Evolutionary conservation across 768 basidiomycete genomes (phyloP).

Genomic region (Tulasnella sp.): DNA sequence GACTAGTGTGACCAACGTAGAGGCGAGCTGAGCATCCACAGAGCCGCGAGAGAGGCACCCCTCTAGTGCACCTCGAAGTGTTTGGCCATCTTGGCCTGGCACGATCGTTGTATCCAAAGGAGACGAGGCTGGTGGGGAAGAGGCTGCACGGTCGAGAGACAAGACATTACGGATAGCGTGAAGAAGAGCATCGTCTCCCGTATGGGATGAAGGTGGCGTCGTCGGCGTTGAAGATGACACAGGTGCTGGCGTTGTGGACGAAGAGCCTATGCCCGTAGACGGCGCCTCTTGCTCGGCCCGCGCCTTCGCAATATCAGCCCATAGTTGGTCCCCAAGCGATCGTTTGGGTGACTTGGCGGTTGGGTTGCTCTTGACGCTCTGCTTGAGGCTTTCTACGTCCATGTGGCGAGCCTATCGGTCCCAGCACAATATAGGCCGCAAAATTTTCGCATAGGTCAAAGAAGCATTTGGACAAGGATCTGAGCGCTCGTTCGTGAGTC

Average conservation of each 20-base stretch:
- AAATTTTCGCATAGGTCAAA: too few species aligned
- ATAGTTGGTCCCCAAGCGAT: slow-evolving; percentile 58
- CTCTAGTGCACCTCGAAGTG: slow-evolving; percentile 44
- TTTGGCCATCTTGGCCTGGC: slow-evolving; percentile 37
- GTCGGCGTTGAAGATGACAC: neutral
- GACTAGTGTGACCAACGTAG: neutral
- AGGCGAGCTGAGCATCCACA: neutral
- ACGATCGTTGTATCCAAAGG: slow-evolving; percentile 43
- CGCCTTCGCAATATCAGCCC: slow-evolving; percentile 62
- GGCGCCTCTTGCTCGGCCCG: slow-evolving; percentile 32
- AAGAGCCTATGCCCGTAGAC: slow-evolving; percentile 5
- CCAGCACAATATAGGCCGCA: too few species aligned
- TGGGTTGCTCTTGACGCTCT: neutral
- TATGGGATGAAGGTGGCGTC: neutral
- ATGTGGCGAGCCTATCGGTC: too few species aligned
- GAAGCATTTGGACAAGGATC: too few species aligned
- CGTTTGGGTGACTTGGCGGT: neutral
- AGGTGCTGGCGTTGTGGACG: neutral
- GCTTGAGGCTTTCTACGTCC: too few species aligned
- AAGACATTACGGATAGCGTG: slow-evolving; percentile 36
- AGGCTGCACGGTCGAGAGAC: slow-evolving; percentile 34
- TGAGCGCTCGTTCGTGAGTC: too few species aligned
- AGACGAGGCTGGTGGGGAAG: slow-evolving; percentile 44
- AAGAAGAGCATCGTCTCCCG: slow-evolving; percentile 12
- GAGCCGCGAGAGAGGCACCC: neutral